Evolutionary conservation across 805 yeast genomes (phyloP), one percentile per base, ranked within the genome.

Genomic region (Lipomyces spencermartinsiae): DNA sequence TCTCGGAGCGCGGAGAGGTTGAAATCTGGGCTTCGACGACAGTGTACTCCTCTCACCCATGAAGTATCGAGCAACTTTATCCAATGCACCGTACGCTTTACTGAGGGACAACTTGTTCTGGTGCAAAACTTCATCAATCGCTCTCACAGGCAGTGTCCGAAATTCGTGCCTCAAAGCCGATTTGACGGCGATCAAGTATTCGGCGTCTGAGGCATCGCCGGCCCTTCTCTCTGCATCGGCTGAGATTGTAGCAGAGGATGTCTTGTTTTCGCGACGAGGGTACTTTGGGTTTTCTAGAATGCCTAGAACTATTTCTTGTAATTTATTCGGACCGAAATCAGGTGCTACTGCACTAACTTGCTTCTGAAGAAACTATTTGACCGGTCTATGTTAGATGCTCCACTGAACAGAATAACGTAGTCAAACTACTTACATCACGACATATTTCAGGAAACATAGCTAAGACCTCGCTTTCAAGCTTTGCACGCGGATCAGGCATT

Each of bases 251-350:
- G 54, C 22, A 49, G 54, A 22, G 29, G 54, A 9, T 4, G 54
- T 1, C 54, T 4, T 49, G 4, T n/a, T 49, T 49, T 49, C 10
- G 22, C 10, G 19, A 4, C 54, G 29, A n/a, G 54, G 54, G 29
- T 49, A 49, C 6, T 49, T 49, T 22, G 54, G 29, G 19, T 49
- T 49, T n/a, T 49, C 54, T 10, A 49, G 54, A n/a, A 49, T 49
- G 29, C 12, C 29, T 19, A 49, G 29, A 22, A 49, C 54, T n/a
- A 19, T n/a, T 8, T 22, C 8, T 19, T 49, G 54, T 22, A 49
- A n/a, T n/a, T 19, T 22, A 10, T 49, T 8, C 10, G 54, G 29
- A 19, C 29, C 54, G 29, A 19, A 49, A 19, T n/a, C 54, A 5
- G 29, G 6, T 2, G 54, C 22, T 10, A 49, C 10, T 10, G 29